A percentile compares a stretch with the other conserved stretches of the same genome.
Conservation (phyloP, 148 eudicot species). For the Simmondsia chinensis region DNA sequence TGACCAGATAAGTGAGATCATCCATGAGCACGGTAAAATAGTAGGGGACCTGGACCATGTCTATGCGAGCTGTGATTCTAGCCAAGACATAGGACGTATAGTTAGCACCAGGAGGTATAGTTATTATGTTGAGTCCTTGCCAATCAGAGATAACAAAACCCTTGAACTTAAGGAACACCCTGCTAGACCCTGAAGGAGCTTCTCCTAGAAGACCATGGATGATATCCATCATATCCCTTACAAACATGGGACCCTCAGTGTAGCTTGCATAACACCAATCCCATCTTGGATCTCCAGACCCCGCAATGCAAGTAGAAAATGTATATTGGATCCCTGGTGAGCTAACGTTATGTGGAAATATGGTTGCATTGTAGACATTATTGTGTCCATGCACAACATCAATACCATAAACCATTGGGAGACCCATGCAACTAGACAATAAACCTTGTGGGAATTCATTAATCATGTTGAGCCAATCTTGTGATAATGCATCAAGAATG, state of each 20-base stretch:
- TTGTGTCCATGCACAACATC: constrained; percentile 85
- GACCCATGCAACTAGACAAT: constrained; percentile 59
- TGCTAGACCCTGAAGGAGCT: constrained; percentile 33
- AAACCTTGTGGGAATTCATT: constrained; percentile 50
- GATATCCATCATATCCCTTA: constrained; percentile 64
- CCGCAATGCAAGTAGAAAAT: constrained; percentile 83
- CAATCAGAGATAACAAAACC: constrained; percentile 95
- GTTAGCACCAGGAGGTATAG: constrained; percentile 65
- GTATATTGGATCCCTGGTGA: constrained; percentile 68
- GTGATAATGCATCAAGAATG: constrained; percentile 41
- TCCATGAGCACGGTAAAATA: constrained; percentile 52
- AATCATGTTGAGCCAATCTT: constrained; percentile 75
- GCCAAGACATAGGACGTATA: constrained; percentile 76
- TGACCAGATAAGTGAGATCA: constrained; percentile 56
- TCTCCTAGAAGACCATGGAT: constrained; percentile 71
- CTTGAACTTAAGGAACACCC: constrained; percentile 73
- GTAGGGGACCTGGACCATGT: constrained; percentile 92
- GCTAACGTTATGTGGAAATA: constrained; percentile 69
- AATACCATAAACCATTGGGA: constrained; percentile 77
- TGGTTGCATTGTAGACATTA: constrained; percentile 68
- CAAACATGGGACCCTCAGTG: constrained; percentile 70
- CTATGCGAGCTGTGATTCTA: constrained; percentile 72
- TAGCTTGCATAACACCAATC: constrained; percentile 86
- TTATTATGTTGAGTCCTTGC: constrained; percentile 83
- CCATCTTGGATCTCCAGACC: constrained; percentile 95